phyloP scores from a whole-genome alignment of 2,329 filamentous ascomycete genomes.

The Chaetomiaceae sp. region DNA sequence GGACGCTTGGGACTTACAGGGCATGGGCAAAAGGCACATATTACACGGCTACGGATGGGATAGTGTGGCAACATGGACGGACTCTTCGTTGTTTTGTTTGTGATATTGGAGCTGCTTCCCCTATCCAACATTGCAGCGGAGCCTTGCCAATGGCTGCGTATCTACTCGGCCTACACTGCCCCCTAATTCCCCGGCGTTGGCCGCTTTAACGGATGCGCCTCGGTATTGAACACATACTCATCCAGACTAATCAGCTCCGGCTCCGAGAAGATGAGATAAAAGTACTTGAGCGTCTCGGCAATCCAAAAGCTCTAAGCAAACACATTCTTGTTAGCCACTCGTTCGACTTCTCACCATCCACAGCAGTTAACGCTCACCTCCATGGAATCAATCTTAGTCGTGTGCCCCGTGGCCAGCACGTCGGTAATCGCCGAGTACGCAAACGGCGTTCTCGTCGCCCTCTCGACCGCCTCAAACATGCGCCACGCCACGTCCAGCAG shows the following conservation, averaged over 20 bases:
- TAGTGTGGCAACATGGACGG: no score
- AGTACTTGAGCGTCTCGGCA: constrained; percentile 74
- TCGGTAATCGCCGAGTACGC: constrained; percentile 41
- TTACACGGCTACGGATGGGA: no score
- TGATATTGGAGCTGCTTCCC: no score
- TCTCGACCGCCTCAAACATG: constrained; percentile 43
- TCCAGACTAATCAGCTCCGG: constrained; percentile 61
- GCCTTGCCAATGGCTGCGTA: no score
- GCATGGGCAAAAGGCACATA: no score
- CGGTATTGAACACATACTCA: constrained; percentile 62
- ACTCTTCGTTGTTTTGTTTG: no score
- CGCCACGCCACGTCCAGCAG: constrained; percentile 44
- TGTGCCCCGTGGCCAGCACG: constrained; percentile 41
- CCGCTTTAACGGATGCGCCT: constrained; percentile 46
- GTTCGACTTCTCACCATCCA: no score
- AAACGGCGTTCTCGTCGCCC: constrained; percentile 39
- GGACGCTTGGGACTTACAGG: no score
- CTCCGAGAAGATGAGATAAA: constrained; percentile 67
- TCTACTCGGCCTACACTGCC: neutral
- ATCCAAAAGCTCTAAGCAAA: constrained; percentile 58
- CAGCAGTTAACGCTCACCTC: constrained; percentile 21
- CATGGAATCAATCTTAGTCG: constrained; percentile 40
- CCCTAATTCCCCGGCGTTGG: constrained; percentile 20
- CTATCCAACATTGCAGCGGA: no score
- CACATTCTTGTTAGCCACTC: constrained; percentile 8